Base-by-base conservation (phyloP, 768 basidiomycete species). In the Cubamyces lactineus region DNA sequence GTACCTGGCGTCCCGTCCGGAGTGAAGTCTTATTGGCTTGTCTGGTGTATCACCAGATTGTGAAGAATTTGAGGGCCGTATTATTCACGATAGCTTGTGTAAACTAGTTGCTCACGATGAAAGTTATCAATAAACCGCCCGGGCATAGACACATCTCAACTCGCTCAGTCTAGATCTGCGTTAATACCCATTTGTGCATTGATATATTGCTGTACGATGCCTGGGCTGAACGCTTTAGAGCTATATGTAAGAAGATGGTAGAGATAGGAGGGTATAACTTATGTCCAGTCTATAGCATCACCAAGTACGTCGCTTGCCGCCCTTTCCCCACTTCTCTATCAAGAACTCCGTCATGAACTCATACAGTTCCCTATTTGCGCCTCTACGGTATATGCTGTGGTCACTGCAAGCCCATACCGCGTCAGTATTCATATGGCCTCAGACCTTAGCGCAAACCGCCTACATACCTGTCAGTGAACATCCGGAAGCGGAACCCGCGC, bases 381-480 rank as follows among this genome's bases (percentile, higher is more conserved):
- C 91, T 42, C 95, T 79, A 63, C 77, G 83, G 34, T 61, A 73
- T 66, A 98, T 96, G 11, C 78, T 70, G 70, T 97, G 96, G 71
- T 96, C 92, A 67, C 94, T 96, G 72, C 47, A 58, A 34, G 2
- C 40, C 7, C 63, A 65, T n/a, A n/a, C 34, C 56, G 52, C 19
- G 59, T 52, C 19, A 45, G 54, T 48, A 34, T 53, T 13, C 21
- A 39, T 57, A 15, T 1, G 13, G 19, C 21, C 23, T 30, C 53
- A n/a, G 15, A 23, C 9, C 28, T 46, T 49, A 64, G 58, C 61
- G 53, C 65, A 53, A 64, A 61, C 63, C 62, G 43, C 26, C 17
- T 24, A 70, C 84, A 69, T 61, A 92, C 90, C 92, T 94, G 76
- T 99, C 97, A 23, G 94, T 94, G 76, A 98, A 99, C 92, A 98